Evolutionary conservation across 495 filamentous ascomycete genomes (phyloP).

Genomic region (Oleoguttula mirabilis): DNA sequence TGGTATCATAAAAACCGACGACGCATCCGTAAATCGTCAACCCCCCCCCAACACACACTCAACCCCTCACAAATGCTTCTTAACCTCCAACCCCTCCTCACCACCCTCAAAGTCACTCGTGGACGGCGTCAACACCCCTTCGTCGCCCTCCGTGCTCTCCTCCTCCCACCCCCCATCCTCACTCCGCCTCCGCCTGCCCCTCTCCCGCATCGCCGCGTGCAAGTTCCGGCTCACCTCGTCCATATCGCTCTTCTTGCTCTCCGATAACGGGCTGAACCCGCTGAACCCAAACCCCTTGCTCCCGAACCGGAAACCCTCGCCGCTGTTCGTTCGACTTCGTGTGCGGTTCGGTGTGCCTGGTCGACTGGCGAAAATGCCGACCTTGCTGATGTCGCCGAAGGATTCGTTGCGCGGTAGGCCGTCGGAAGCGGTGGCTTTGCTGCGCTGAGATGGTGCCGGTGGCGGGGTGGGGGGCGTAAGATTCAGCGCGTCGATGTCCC

Average conservation of each 20-base stretch:
- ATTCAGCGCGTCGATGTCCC: conserved; percentile 9
- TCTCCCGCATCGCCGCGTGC: conserved; percentile 74
- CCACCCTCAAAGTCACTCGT: background rate
- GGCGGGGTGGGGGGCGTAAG: conserved; percentile 5
- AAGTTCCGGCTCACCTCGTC: conserved; percentile 79
- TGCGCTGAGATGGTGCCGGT: background rate
- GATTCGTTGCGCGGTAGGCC: conserved; percentile 79
- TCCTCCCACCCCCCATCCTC: conserved; percentile 37
- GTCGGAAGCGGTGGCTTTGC: conserved; percentile 18
- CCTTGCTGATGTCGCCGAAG: conserved; percentile 73
- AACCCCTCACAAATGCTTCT: conserved; percentile 1
- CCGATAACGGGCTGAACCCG: conserved; percentile 46
- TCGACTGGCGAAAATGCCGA: conserved; percentile 78
- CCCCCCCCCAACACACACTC: too few species aligned
- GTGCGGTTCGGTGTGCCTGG: conserved; percentile 61
- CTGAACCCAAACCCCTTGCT: conserved; percentile 53
- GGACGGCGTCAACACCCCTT: background rate
- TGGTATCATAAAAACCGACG: too few species aligned
- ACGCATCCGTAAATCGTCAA: too few species aligned
- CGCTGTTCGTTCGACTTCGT: conserved; percentile 56
- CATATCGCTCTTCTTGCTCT: conserved; percentile 47
- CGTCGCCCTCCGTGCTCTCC: background rate
- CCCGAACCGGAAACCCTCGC: conserved; percentile 27
- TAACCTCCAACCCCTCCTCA: too few species aligned
- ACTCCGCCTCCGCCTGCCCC: conserved; percentile 59